Evolutionary conservation across 176 grass and related monocot species (phyloP).

Genomic region (Typha latifolia): DNA sequence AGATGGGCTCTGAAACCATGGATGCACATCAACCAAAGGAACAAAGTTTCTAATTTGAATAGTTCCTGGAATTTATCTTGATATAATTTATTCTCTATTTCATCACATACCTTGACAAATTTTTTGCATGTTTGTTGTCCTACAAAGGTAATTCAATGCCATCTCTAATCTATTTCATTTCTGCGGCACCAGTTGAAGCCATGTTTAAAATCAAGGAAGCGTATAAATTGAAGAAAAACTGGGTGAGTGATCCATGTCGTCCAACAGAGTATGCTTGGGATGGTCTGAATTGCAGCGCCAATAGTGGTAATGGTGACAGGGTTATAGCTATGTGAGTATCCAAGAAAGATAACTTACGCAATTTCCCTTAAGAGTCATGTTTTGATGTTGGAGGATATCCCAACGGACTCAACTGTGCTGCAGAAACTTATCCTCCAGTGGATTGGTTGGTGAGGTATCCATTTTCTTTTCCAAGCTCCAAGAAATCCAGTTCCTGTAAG

Average conservation of each 20-base stretch:
- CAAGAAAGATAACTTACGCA: not conserved
- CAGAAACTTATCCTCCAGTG: conserved; percentile 39
- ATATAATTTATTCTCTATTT: too few species aligned
- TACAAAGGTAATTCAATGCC: too few species aligned
- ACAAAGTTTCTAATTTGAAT: too few species aligned
- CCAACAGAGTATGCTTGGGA: conserved; percentile 40
- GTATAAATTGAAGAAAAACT: conserved; percentile 49
- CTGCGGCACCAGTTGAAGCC: conserved; percentile 25
- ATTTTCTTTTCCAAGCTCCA: conserved; percentile 34
- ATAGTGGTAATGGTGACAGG: conserved; percentile 5
- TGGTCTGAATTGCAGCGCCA: conserved; percentile 47
- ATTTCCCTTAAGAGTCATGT: too few species aligned
- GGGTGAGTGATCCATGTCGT: conserved; percentile 63
- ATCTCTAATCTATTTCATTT: not conserved
- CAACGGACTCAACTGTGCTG: not conserved
- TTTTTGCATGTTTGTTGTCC: too few species aligned
- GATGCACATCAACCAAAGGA: too few species aligned
- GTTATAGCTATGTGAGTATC: conserved; percentile 52
- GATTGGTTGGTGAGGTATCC: conserved; percentile 29
- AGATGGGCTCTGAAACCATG: too few species aligned
- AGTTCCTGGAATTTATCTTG: too few species aligned
- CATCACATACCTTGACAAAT: too few species aligned
- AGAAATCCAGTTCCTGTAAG: conserved; percentile 42
- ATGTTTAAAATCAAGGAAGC: conserved; percentile 32
- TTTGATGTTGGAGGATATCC: not conserved